These are phyloP conservation scores for Saccharomyces kudriavzevii DNA, from an alignment of 805 yeast species.

Conservation along the genomic window DNA sequence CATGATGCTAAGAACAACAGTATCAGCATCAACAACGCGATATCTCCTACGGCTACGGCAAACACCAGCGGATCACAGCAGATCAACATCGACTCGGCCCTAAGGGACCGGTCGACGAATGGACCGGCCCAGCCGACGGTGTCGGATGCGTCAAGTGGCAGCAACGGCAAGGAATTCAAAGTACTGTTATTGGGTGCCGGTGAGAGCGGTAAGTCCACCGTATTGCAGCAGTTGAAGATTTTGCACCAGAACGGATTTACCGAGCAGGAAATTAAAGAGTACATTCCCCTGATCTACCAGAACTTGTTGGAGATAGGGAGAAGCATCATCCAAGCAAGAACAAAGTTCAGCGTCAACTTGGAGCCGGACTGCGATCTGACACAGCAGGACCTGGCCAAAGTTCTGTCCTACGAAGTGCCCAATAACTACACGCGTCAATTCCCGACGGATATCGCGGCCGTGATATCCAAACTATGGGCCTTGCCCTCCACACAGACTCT, in stretches of 20 bases:
- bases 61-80: neutral
- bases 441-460: slow-evolving; percentile 41
- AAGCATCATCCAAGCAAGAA: slow-evolving; percentile 58
- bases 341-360: slow-evolving; percentile 36
- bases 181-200: slow-evolving; percentile 82
- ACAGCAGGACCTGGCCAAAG: slow-evolving; percentile 21
- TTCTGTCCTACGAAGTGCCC: neutral
- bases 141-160: neutral
- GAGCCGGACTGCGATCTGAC: slow-evolving; percentile 28
- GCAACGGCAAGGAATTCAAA: slow-evolving; percentile 33
- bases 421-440: slow-evolving; percentile 20
- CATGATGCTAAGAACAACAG: neutral
- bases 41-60: neutral
- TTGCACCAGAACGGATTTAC: slow-evolving; percentile 30
- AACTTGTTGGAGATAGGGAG: slow-evolving; percentile 73
- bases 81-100: neutral
- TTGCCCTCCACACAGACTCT: slow-evolving; percentile 52
- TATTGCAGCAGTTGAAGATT: slow-evolving; percentile 35
- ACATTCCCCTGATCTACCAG: slow-evolving; percentile 69
- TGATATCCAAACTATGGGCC: slow-evolving; percentile 45
- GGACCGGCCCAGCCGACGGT: neutral
- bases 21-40: neutral
- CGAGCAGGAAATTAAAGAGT: slow-evolving; percentile 57
- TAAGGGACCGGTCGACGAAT: neutral
- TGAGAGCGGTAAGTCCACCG: slow-evolving; percentile 32